phyloP scores from a whole-genome alignment of 441 rosid species.

The Populus hybrid region DNA sequence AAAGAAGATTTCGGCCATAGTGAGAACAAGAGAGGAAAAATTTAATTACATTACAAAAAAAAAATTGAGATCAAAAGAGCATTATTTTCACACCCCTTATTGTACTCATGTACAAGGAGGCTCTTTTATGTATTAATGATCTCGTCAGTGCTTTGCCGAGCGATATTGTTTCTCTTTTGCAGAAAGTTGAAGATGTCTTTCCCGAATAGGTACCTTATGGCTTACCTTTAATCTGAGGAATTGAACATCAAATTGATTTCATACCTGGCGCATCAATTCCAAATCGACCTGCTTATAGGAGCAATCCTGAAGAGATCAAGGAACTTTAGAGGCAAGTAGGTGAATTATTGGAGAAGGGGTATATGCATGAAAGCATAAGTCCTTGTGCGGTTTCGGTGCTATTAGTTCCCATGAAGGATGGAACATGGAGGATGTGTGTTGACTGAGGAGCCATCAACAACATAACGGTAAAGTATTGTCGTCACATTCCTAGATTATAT shows the following conservation, averaged over 20 bases:
- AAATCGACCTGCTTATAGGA: neutral
- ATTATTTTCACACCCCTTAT: neutral
- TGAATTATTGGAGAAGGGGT: neutral
- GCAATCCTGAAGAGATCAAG: neutral
- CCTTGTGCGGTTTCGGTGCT: neutral
- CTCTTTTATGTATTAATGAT: neutral
- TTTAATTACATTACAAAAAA: neutral
- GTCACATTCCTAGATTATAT: neutral
- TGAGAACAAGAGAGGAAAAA: neutral
- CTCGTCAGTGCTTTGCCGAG: neutral
- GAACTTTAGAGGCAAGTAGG: constrained; percentile 9
- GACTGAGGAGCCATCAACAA: neutral
- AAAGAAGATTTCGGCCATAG: no score
- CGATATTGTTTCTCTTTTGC: neutral
- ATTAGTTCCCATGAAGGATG: constrained; percentile 3
- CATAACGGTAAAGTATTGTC: neutral
- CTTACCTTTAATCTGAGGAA: neutral
- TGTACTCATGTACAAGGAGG: no score
- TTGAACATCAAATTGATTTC: neutral
- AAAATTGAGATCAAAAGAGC: neutral
- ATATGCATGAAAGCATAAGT: neutral
- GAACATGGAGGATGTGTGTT: neutral
- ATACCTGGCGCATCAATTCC: neutral
- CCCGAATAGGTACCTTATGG: neutral
- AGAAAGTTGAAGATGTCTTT: neutral